Conservation (phyloP, 2,329 filamentous ascomycete species). For the Lachnellula arida region DNA sequence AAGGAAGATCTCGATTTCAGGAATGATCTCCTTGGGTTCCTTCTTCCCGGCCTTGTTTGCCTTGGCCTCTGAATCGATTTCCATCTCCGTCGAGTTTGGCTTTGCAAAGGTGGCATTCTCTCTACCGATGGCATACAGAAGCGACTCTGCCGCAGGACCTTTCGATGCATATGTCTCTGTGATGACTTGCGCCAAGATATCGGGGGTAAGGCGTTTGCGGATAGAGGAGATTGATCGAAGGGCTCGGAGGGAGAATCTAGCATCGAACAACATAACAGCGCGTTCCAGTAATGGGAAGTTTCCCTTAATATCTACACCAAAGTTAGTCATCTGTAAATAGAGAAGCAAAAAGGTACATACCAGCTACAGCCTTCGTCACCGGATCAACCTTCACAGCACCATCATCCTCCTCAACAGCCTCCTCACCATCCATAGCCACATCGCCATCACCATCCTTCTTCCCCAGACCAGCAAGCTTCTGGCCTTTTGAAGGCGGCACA, state of each 20-base stretch:
- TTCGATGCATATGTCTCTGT: conserved; percentile 69
- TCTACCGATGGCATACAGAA: conserved; percentile 66
- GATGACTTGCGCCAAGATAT: conserved; percentile 76
- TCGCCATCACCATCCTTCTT: conserved; percentile 63
- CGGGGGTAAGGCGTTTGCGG: conserved; percentile 81
- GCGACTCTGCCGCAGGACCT: conserved; percentile 58
- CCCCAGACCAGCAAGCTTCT: conserved; percentile 51
- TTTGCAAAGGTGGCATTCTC: conserved; percentile 59
- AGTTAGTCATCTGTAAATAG: conserved; percentile 13
- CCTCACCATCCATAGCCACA: conserved; percentile 60
- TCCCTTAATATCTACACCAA: conserved; percentile 75
- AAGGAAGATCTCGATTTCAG: conserved; percentile 85
- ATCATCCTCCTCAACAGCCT: conserved; percentile 21
- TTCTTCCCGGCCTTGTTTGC: conserved; percentile 57
- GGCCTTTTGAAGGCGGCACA: conserved; percentile 66
- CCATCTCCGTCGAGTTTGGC: conserved; percentile 60
- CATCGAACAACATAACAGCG: conserved; percentile 88
- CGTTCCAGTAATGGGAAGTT: conserved; percentile 90
- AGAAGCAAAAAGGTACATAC: conserved; percentile 39
- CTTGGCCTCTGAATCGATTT: conserved; percentile 62
- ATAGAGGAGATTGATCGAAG: conserved; percentile 93
- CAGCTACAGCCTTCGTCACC: conserved; percentile 53
- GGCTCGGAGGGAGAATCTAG: conserved; percentile 89
- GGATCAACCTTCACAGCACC: conserved; percentile 56
- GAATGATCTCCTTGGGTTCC: conserved; percentile 67